phyloP scores from a whole-genome alignment of 192 early-diverging fungal genomes.

The Linderina pennispora region DNA sequence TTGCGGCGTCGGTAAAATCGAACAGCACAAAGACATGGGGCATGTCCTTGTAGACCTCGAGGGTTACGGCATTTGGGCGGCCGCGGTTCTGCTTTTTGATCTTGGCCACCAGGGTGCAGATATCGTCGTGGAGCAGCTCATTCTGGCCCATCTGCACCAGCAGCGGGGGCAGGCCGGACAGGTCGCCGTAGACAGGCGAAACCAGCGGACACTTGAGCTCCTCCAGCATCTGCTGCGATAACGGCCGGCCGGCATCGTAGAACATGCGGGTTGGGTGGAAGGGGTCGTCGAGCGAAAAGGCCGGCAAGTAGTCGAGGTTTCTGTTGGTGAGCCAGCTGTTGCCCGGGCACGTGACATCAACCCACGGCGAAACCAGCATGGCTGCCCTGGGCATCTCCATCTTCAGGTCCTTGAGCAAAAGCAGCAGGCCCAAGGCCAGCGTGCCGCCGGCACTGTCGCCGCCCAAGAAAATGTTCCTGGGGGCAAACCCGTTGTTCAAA shows the following conservation, averaged over 20 bases:
- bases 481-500: conserved; percentile 33
- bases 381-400: conserved; percentile 3
- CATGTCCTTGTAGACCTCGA: conserved; percentile 31
- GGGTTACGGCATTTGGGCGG: neutral
- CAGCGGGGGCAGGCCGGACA: conserved; percentile 30
- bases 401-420: conserved; percentile 20
- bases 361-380: conserved; percentile 40
- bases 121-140: conserved; percentile 41
- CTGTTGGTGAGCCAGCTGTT: conserved; percentile 22
- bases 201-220: conserved; percentile 34
- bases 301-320: conserved; percentile 23
- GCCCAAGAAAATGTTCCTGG: conserved; percentile 26
- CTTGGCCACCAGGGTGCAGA: conserved; percentile 14
- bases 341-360: conserved; percentile 34
- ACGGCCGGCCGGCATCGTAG: conserved; percentile 17
- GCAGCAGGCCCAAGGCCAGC: conserved; percentile 19
- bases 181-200: conserved; percentile 32
- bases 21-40: conserved; percentile 38
- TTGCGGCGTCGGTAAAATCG: conserved; percentile 24
- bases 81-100: conserved; percentile 6
- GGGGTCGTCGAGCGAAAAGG: conserved; percentile 16
- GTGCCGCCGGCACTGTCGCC: conserved; percentile 45
- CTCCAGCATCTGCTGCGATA: conserved; percentile 15
- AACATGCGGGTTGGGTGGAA: conserved; percentile 43
- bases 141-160: conserved; percentile 33